Conservation (phyloP, 2,329 filamentous ascomycete species). For the Colletotrichum euphorbiae region DNA sequence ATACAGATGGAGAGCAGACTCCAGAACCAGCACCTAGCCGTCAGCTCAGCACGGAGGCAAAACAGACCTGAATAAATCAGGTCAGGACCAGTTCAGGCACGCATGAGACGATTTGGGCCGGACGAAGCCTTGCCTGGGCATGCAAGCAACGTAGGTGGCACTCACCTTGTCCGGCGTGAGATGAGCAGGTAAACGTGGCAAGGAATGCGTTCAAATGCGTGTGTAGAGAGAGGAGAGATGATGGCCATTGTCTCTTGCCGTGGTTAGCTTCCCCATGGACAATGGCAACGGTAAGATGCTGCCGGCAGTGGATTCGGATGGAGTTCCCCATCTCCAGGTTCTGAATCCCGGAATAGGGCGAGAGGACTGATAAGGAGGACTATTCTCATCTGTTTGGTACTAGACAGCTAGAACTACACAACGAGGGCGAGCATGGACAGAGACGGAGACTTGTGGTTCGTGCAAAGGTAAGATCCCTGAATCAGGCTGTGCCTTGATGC, state of each 20-base stretch:
- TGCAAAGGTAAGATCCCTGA: conserved; percentile 9
- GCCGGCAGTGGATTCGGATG: conserved; percentile 5
- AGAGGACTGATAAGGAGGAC: conserved; percentile 1
- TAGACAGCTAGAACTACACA: conserved; percentile 3
- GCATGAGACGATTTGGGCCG: conserved; percentile 30
- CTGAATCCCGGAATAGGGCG: conserved; percentile 11
- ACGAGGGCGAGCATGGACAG: neutral
- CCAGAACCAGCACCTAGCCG: conserved; percentile 18
- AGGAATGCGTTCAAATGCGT: conserved; percentile 15
- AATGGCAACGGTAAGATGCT: neutral
- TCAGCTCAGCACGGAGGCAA: conserved; percentile 28
- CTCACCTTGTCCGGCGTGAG: conserved; percentile 6
- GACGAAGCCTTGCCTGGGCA: conserved; percentile 31
- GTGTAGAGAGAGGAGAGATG: neutral
- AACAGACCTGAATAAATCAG: conserved; percentile 10
- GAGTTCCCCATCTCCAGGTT: conserved; percentile 12
- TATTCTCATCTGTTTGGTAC: conserved; percentile 1
- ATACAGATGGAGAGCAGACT: neutral
- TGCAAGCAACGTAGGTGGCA: conserved; percentile 37
- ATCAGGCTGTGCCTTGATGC: conserved; percentile 6
- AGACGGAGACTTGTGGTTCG: conserved; percentile 16
- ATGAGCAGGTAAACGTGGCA: conserved; percentile 11
- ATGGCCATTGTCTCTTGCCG: conserved; percentile 14
- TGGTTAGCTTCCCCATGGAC: conserved; percentile 10
- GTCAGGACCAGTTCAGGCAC: conserved; percentile 20